Base-by-base conservation (phyloP, 2,329 filamentous ascomycete species). In the Byssothecium circinans region DNA sequence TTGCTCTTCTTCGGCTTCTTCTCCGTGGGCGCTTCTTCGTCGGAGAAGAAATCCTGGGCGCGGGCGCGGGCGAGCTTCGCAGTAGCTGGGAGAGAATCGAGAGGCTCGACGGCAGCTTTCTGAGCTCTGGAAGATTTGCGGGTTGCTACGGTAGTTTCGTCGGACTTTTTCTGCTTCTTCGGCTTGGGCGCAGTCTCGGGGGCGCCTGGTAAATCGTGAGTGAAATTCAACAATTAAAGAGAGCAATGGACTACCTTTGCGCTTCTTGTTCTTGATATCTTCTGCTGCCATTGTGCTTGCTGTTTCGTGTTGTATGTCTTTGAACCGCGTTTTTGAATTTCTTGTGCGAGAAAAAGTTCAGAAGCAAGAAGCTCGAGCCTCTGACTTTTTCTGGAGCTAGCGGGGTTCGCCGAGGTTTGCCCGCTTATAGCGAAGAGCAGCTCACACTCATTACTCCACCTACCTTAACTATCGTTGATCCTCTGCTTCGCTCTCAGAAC, bases 241-340 rank as follows among this genome's bases (percentile, higher is more conserved):
- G 25, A 11, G 5, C 40, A n/a, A 39, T 8, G 1, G 30, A 62
- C 33, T 67, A 78, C 78, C 75, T 62, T 80, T 81, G 69, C 78
- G 76, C 76, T 82, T 82, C 65, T 78, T 82, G 33, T 71, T 71
- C 58, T 79, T 80, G 55, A 73, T 71, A 27, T 67, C 64, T 60
- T 79, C 78, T 54, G 75, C 74, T 45, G 78, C 78, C 80, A 83
- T 83, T 70, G 62, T 68, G 46, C 49, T 17, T 43, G 43, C 32
- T 30, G 45, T 40, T 50, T 44, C 27, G 23, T 19, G 47, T 49
- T 48, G 42, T 43, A 50, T 42, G 45, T 29, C 53, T 47, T 52
- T 36, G 43, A 44, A 49, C 36, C 23, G 37, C 32, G 40, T 32
- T 19, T 20, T 19, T 45, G 37, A 22, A n/a, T 32, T 20, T 52